Evolutionary conservation across 148 eudicot genomes (phyloP), one percentile per base, ranked within the genome.

Genomic region (Rhododendron molle): DNA sequence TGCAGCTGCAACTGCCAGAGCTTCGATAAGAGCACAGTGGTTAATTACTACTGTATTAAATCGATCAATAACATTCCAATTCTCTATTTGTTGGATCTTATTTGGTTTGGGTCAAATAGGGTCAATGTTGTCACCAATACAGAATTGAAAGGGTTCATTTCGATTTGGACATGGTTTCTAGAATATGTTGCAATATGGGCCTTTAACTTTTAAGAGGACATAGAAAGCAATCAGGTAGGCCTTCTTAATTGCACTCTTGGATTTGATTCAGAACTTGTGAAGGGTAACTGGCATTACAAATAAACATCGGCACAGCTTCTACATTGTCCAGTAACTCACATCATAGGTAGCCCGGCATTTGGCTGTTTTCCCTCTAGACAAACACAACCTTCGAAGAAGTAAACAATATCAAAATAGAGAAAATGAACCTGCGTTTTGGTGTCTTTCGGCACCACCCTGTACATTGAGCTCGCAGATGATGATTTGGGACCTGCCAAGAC

Each of bases 221-320:
- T 15, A 5, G 30, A 72, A 90, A 16, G 93, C 93, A 32, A 86
- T 87, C 11, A 90, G 93, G 89, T 88, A 89, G 0, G 86, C 77
- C 84, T 83, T 90, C 81, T 82, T 90, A 1, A 32, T 32, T 40
- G 89, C 88, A 86, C 77, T 88, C 92, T 23, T 89, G 49, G 77
- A 91, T 83, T 79, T 91, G 91, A 21, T 86, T 77, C 20, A 87
- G 80, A 34, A 91, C 92, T 74, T 90, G 93, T 69, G 90, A 73
- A 3, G 90, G 18, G 78, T 88, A 89, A 15, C 78, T 90, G 88
- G 87, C 92, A 12, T 78, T 87, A 87, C 91, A 90, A 0, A 90
- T 88, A 85, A 88, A 91, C 92, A 90, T 89, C 6, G 91, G 93
- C 86, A 88, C 67, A 21, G 85, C 84, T 90, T 89, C 91, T 88